Conservation (phyloP, 345 rosid species). For the Eucalyptus cladocalyx region DNA sequence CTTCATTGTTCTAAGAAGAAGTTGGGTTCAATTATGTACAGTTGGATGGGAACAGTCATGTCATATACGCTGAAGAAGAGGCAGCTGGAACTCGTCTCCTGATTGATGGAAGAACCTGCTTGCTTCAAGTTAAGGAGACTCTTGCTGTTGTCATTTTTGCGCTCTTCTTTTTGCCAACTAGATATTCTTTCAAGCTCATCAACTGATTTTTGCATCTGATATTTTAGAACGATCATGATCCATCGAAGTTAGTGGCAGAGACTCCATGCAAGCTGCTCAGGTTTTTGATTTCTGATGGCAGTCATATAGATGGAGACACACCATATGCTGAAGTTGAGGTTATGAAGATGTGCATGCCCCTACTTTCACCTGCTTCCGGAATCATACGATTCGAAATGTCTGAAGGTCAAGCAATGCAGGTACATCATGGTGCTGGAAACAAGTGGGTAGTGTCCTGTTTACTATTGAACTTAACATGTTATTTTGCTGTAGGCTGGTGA, state of each 20-base stretch:
- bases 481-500: conserved; percentile 74
- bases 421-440: conserved; percentile 5
- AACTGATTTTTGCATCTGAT: neutral
- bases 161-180: neutral
- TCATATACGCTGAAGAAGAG: conserved; percentile 99
- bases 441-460: neutral
- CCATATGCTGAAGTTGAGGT: conserved; percentile 99
- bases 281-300: conserved; percentile 78
- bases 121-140: conserved; percentile 53
- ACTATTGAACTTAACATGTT: neutral
- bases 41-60: conserved; percentile 99
- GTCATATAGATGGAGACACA: conserved; percentile 84
- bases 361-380: conserved; percentile 98
- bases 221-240: conserved; percentile 89
- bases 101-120: conserved; percentile 98
- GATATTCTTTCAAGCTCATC: neutral
- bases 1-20: neutral
- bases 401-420: conserved; percentile 99
- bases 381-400: conserved; percentile 70
- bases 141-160: neutral
- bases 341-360: conserved; percentile 99
- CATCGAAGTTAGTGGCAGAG: conserved; percentile 92
- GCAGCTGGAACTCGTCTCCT: conserved; percentile 99
- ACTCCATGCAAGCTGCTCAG: conserved; percentile 98
- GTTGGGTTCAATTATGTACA: conserved; percentile 3